Percentiles rank a stretch among this genome's conserved stretches.
Conservation (phyloP, 352 stramenopile species). For the Halophytophthora batemanensis region DNA sequence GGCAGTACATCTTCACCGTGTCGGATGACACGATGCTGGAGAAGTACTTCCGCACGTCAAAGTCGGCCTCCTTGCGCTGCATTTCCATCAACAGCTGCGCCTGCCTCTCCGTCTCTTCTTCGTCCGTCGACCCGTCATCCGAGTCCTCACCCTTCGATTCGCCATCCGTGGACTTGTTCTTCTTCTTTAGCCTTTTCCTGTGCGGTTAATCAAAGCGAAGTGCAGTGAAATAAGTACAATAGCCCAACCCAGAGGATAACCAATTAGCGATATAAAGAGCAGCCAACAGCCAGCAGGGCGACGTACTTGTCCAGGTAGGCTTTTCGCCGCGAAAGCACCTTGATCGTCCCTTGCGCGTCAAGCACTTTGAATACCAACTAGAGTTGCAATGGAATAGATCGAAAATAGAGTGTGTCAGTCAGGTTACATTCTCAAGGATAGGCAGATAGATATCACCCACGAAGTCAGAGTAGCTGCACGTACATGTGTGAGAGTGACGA, state of each 20-base stretch:
- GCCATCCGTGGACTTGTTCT: conserved; percentile 8
- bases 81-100: conserved; percentile 77
- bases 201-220: neutral
- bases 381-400: neutral
- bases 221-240: neutral
- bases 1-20: conserved; percentile 83
- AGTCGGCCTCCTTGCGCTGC: conserved; percentile 84
- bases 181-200: conserved; percentile 54
- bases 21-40: conserved; percentile 75
- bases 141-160: conserved; percentile 33
- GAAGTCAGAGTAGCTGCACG: conserved; percentile 3
- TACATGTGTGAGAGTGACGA: conserved; percentile 87
- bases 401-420: conserved; percentile 4
- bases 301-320: conserved; percentile 51
- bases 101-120: conserved; percentile 71
- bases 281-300: neutral
- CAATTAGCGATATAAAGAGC: neutral
- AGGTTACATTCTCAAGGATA: neutral
- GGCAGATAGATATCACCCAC: neutral
- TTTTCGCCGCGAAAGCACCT: conserved; percentile 78
- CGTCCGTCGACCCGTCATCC: conserved; percentile 59
- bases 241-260: neutral
- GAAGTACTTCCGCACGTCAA: conserved; percentile 84
- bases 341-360: conserved; percentile 80
- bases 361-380: conserved; percentile 87